Conservation (phyloP, 192 early-diverging fungal genomes). For the Chytriomyces hyalinus region DNA sequence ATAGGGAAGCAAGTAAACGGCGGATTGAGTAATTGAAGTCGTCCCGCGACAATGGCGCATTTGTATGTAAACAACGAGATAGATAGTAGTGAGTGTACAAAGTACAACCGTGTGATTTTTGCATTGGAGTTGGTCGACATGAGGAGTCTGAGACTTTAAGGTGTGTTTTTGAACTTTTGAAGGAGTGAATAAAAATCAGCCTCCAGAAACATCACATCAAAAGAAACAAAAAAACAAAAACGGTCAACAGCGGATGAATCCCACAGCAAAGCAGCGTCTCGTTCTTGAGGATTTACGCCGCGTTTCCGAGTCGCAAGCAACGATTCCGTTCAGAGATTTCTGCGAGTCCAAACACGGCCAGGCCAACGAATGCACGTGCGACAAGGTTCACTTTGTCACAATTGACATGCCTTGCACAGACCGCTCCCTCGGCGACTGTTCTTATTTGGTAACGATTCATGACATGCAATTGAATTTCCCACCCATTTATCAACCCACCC, state of each 20-base stretch:
- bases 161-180: too few relatives aligned
- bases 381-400: constrained; percentile 57
- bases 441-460: constrained; percentile 44
- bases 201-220: too few relatives aligned
- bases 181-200: too few relatives aligned
- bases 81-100: too few relatives aligned
- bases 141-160: too few relatives aligned
- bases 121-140: too few relatives aligned
- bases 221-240: too few relatives aligned
- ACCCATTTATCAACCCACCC: not conserved
- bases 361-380: constrained; percentile 26
- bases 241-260: not conserved
- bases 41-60: too few relatives aligned
- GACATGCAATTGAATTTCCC: not conserved
- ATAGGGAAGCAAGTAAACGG: too few relatives aligned
- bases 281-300: not conserved
- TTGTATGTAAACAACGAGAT: too few relatives aligned
- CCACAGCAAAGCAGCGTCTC: constrained; percentile 23
- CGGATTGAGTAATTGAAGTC: too few relatives aligned
- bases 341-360: constrained; percentile 56
- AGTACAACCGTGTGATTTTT: too few relatives aligned
- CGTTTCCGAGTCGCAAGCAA: not conserved
- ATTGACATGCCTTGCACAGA: constrained; percentile 60
- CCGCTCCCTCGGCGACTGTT: constrained; percentile 62
- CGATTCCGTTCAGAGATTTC: constrained; percentile 51